Conservation (phyloP, 306 rosid genomes). For the Prunus dulcis region DNA sequence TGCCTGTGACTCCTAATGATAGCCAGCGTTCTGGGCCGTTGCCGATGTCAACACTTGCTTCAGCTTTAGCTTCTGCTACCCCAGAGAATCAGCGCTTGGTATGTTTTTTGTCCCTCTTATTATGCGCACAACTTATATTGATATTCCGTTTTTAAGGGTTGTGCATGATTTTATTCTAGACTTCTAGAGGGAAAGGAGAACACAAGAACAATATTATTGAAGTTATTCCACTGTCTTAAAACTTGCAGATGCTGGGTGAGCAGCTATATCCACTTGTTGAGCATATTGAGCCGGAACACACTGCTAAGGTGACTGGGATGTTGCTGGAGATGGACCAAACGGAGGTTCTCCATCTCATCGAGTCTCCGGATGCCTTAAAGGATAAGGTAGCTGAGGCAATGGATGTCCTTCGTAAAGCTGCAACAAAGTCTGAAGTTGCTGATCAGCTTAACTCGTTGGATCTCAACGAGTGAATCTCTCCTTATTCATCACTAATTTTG, state of each 20-base stretch:
- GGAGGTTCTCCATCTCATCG: slow-evolving; percentile 91
- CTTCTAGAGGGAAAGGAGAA: background rate
- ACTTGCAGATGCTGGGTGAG: slow-evolving; percentile 80
- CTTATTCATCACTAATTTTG: slow-evolving; percentile 1
- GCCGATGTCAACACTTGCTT: slow-evolving; percentile 65
- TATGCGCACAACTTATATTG: background rate
- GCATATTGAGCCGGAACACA: slow-evolving; percentile 46
- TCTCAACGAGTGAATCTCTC: slow-evolving; percentile 41
- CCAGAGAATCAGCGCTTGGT: slow-evolving; percentile 76
- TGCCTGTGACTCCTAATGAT: slow-evolving; percentile 40
- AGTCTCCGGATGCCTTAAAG: slow-evolving; percentile 81
- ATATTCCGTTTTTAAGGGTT: no score
- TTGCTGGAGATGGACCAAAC: slow-evolving; percentile 94
- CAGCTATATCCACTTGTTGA: slow-evolving; percentile 83
- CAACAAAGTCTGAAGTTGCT: slow-evolving; percentile 47
- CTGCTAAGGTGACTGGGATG: slow-evolving; percentile 91
- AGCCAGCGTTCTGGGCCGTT: slow-evolving; percentile 40
- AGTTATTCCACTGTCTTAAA: background rate
- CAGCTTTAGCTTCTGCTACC: slow-evolving; percentile 78
- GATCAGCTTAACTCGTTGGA: slow-evolving; percentile 56
- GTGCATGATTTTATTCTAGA: background rate
- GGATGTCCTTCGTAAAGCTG: slow-evolving; percentile 68
- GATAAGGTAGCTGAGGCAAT: slow-evolving; percentile 81
- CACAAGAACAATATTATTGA: slow-evolving; percentile 2
- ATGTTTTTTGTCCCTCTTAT: slow-evolving; percentile 1